Conservation (phyloP, 371 early-diverging fungal genomes). For the Blastocladiella emersonii region DNA sequence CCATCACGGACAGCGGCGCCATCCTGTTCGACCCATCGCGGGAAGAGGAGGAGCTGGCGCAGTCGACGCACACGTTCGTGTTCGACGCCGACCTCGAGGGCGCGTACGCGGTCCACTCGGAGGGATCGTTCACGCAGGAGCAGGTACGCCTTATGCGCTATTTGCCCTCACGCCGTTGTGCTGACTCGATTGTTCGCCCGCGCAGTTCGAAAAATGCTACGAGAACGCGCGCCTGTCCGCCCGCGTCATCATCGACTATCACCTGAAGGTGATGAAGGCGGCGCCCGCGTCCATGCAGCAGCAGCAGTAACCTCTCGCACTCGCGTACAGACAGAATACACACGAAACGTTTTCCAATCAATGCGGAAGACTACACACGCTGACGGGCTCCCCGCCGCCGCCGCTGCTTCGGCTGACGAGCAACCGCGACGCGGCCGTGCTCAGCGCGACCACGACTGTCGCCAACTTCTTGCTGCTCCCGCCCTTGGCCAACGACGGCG, state of each 20-base stretch:
- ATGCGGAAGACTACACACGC: too few relatives aligned
- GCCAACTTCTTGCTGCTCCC: too few relatives aligned
- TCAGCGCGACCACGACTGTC: too few relatives aligned
- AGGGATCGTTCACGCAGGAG: conserved; percentile 49
- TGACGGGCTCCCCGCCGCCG: too few relatives aligned
- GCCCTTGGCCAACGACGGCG: too few relatives aligned
- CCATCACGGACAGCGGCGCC: conserved; percentile 39
- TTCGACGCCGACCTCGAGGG: conserved; percentile 36
- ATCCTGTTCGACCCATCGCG: conserved; percentile 65
- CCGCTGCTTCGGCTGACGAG: too few relatives aligned
- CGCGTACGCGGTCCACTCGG: conserved; percentile 38
- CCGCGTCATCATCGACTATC: neutral
- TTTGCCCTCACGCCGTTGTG: neutral
- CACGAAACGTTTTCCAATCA: too few relatives aligned
- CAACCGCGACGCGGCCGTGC: too few relatives aligned
- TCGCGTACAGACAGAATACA: too few relatives aligned
- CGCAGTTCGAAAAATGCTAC: conserved; percentile 2
- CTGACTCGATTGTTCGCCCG: neutral
- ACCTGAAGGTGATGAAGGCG: neutral
- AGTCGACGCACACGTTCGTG: conserved; percentile 70
- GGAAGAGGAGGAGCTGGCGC: conserved; percentile 52
- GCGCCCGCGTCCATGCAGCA: neutral
- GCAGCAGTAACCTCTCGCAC: too few relatives aligned
- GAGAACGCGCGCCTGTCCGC: neutral
- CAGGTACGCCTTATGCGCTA: conserved; percentile 28